Evolutionary conservation across 805 yeast species (phyloP).

Genomic region (Teunomyces gatunensis): DNA sequence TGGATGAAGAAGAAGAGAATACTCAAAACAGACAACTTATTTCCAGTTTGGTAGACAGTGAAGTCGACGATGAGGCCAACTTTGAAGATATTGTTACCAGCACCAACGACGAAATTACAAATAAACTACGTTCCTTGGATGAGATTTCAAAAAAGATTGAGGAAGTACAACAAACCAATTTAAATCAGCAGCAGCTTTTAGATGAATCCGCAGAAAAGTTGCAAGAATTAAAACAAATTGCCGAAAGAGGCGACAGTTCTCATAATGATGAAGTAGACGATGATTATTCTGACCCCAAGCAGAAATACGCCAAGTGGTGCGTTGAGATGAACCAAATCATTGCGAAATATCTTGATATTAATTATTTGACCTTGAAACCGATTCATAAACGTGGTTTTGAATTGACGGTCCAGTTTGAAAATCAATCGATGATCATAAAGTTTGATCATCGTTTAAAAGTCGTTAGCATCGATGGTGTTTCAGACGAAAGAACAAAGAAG

Average conservation of each 20-base stretch:
- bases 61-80: constrained; percentile 1
- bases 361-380: constrained; percentile 3
- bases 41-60: constrained; percentile 6
- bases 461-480: neutral
- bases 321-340: constrained; percentile 21
- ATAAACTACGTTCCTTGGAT: neutral
- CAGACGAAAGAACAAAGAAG: neutral
- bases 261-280: neutral
- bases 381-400: neutral
- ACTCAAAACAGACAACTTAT: constrained; percentile 7
- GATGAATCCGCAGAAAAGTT: constrained; percentile 3
- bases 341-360: constrained; percentile 10
- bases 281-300: constrained; percentile 7
- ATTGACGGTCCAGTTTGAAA: neutral
- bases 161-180: constrained; percentile 3
- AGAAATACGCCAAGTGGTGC: constrained; percentile 22
- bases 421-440: neutral
- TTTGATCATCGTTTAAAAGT: neutral
- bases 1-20: constrained; percentile 9
- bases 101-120: neutral
- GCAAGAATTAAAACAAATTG: constrained; percentile 4
- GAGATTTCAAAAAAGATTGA: constrained; percentile 4
- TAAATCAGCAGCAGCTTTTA: constrained; percentile 8
- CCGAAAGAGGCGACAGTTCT: neutral
- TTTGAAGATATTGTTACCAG: neutral